Evolutionary conservation across 1,284 basidiomycete species (phyloP).

Genomic region (Gastroboletus turbinatus): DNA sequence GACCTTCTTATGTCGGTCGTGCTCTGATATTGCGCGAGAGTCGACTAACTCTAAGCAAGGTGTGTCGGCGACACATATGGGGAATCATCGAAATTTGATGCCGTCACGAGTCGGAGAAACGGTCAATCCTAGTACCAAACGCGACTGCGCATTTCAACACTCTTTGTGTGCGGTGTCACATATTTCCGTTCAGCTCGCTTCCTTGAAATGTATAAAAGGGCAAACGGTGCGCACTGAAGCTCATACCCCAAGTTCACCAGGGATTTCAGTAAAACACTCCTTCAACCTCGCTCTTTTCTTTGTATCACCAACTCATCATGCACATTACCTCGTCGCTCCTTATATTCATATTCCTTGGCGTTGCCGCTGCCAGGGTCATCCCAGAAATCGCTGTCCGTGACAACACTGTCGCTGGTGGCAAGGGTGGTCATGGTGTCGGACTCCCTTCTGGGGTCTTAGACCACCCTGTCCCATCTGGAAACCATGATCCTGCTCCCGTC

Average conservation of each 20-base stretch:
- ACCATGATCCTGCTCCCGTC: neutral
- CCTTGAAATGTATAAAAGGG: neutral
- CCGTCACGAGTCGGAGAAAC: no score
- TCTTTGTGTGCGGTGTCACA: neutral
- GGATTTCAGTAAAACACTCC: neutral
- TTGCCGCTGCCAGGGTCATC: constrained; percentile 4
- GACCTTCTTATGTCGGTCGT: neutral
- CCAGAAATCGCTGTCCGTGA: neutral
- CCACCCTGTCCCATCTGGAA: neutral
- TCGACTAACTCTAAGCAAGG: neutral
- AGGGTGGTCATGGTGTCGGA: neutral
- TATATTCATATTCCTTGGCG: constrained; percentile 9
- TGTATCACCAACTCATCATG: constrained; percentile 8
- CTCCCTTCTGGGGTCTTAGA: neutral
- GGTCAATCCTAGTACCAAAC: neutral
- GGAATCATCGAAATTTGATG: neutral
- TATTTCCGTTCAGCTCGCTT: neutral
- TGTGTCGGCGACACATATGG: neutral
- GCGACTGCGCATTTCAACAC: neutral
- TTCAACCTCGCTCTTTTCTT: neutral
- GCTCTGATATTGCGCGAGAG: neutral
- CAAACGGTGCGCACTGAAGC: neutral
- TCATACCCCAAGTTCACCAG: neutral
- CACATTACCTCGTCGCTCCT: constrained; percentile 4
- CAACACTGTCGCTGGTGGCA: neutral